Conservation (phyloP, 140 eudicot genomes). For the Anethum foeniculum region DNA sequence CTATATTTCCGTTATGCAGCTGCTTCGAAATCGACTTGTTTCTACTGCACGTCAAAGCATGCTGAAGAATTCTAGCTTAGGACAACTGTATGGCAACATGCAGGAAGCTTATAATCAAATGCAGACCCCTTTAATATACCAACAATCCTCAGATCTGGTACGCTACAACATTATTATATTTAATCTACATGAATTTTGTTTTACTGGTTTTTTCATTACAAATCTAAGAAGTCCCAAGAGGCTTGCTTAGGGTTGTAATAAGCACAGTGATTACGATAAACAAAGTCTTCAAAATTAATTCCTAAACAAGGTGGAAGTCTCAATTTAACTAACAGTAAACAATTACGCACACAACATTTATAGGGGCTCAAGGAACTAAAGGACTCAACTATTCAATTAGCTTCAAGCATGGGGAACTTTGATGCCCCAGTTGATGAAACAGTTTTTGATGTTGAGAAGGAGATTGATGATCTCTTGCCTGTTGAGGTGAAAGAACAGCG, state of each 20-base stretch:
- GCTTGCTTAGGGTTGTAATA: background rate
- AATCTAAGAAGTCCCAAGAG: background rate
- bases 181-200: background rate
- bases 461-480: constrained; percentile 82
- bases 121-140: constrained; percentile 94
- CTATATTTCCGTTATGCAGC: constrained; percentile 32
- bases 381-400: constrained; percentile 69
- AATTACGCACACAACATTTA: background rate
- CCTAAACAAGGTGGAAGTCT: background rate
- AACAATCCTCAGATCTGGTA: constrained; percentile 56
- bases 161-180: background rate
- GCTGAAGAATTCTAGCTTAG: constrained; percentile 65
- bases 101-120: constrained; percentile 90
- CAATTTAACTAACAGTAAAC: background rate
- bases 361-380: constrained; percentile 89
- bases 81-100: constrained; percentile 84
- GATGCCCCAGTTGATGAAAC: constrained; percentile 87
- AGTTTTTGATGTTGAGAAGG: constrained; percentile 86
- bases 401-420: constrained; percentile 78
- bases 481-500: constrained; percentile 98
- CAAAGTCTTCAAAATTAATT: background rate
- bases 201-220: background rate
- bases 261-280: background rate
- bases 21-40: constrained; percentile 81
- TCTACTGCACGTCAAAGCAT: constrained; percentile 72